Evolutionary conservation across 2,329 filamentous ascomycete species (phyloP).

Genomic region (Colletotrichum sojae): DNA sequence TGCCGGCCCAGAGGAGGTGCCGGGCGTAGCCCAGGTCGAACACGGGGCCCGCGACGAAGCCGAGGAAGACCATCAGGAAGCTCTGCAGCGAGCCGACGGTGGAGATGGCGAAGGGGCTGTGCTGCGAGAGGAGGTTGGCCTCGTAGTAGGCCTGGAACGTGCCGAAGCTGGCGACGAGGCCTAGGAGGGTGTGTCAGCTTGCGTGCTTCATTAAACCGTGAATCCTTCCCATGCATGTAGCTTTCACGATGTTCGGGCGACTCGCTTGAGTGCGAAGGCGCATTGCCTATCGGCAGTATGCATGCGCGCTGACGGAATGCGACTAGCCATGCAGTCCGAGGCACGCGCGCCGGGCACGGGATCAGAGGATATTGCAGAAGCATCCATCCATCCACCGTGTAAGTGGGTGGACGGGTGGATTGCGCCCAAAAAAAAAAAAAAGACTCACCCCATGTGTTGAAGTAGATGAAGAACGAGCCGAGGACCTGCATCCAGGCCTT

Average conservation of each 20-base stretch:
- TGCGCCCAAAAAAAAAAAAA: neutral
- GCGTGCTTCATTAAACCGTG: too few species aligned
- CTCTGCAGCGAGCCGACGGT: constrained; percentile 64
- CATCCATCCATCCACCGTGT: too few species aligned
- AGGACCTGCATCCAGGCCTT: constrained; percentile 65
- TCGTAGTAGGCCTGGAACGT: constrained; percentile 68
- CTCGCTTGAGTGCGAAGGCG: too few species aligned
- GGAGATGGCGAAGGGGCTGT: constrained; percentile 49
- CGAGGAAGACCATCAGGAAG: constrained; percentile 60
- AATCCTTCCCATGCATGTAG: too few species aligned
- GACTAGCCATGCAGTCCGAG: too few species aligned
- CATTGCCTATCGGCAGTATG: too few species aligned
- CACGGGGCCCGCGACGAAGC: constrained; percentile 59
- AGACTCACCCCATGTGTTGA: constrained; percentile 54
- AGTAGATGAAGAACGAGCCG: constrained; percentile 63
- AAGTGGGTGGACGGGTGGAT: neutral
- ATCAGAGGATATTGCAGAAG: too few species aligned
- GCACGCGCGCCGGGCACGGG: too few species aligned
- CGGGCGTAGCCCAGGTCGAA: constrained; percentile 64
- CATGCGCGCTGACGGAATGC: too few species aligned
- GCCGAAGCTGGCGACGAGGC: constrained; percentile 59
- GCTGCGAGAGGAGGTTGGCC: constrained; percentile 45
- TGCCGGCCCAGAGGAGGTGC: constrained; percentile 55
- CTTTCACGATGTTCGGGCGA: too few species aligned
- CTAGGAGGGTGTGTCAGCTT: constrained; percentile 46